Percentiles rank a stretch among this genome's conserved stretches.
phyloP scores from a whole-genome alignment of 306 rosid species.

The Quercus dentata region DNA sequence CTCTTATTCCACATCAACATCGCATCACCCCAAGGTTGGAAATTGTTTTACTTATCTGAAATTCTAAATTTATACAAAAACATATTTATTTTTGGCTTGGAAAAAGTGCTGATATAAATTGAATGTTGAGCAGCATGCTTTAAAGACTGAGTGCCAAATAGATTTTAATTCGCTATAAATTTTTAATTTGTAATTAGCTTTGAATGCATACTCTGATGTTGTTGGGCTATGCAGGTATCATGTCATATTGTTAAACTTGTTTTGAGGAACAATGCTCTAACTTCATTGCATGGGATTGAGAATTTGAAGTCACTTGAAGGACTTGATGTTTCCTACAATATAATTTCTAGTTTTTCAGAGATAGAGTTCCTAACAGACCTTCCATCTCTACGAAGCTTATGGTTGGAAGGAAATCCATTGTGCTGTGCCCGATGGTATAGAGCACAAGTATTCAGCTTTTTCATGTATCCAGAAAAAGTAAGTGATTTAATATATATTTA shows the following conservation, averaged over 20 bases:
- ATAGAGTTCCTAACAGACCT: slow-evolving; percentile 70
- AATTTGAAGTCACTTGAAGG: slow-evolving; percentile 97
- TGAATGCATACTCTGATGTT: slow-evolving; percentile 54
- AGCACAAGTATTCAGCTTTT: slow-evolving; percentile 79
- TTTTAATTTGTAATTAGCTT: slow-evolving; percentile 41
- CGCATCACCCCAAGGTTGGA: neutral
- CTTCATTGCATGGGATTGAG: slow-evolving; percentile 95
- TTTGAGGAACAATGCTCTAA: slow-evolving; percentile 97
- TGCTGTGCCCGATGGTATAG: slow-evolving; percentile 98
- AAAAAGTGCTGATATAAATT: neutral
- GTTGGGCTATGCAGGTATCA: slow-evolving; percentile 85
- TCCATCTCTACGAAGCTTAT: slow-evolving; percentile 60
- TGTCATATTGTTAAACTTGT: slow-evolving; percentile 84
- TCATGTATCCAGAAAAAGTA: slow-evolving; percentile 58
- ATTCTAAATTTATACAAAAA: neutral
- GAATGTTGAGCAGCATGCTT: slow-evolving; percentile 5
- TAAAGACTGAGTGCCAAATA: slow-evolving; percentile 15
- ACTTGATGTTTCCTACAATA: slow-evolving; percentile 98
- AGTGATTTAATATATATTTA: slow-evolving; percentile 17
- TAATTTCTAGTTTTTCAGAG: slow-evolving; percentile 91
- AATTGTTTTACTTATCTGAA: neutral
- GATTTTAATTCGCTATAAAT: slow-evolving; percentile 10
- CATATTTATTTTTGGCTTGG: neutral
- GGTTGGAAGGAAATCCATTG: slow-evolving; percentile 98
- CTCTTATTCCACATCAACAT: too few species aligned